Evolutionary conservation across 495 filamentous ascomycete genomes (phyloP).

Genomic region (Sordaria brevicollis): DNA sequence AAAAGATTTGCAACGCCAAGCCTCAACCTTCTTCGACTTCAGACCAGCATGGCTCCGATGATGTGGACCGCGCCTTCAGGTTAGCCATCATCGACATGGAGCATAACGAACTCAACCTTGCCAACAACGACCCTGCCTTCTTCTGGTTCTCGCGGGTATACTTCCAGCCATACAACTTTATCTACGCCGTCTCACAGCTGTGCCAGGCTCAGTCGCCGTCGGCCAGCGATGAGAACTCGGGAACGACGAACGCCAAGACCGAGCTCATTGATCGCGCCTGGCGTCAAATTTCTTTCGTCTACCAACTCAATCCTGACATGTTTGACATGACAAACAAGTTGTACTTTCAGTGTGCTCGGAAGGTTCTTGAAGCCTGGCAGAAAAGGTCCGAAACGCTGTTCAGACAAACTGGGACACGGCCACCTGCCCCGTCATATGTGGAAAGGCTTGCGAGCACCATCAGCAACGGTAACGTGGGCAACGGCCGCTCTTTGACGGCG

Average conservation of each 20-base stretch:
- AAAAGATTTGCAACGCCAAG: conserved; percentile 31
- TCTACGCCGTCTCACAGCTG: conserved; percentile 43
- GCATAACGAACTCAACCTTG: conserved; percentile 27
- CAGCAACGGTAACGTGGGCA: not conserved
- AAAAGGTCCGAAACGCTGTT: conserved; percentile 26
- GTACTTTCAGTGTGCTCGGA: conserved; percentile 29
- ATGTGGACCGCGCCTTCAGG: conserved; percentile 36
- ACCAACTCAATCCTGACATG: conserved; percentile 34
- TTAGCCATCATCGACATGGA: conserved; percentile 33
- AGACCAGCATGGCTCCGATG: conserved; percentile 4
- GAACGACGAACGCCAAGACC: conserved; percentile 16
- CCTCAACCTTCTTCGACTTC: conserved; percentile 26
- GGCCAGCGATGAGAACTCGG: not conserved
- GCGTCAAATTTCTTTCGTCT: conserved; percentile 30
- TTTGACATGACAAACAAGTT: conserved; percentile 31
- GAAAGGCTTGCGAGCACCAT: conserved; percentile 12
- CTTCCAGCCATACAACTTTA: conserved; percentile 43
- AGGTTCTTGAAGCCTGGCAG: conserved; percentile 37
- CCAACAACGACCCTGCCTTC: conserved; percentile 28
- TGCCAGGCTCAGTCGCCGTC: conserved; percentile 11
- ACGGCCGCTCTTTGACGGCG: not conserved
- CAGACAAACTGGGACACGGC: conserved; percentile 5
- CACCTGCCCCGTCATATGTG: conserved; percentile 26
- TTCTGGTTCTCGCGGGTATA: conserved; percentile 41
- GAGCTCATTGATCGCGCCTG: conserved; percentile 44